Conservation (phyloP, 2,329 filamentous ascomycete species). For the Gyromitra esculenta region DNA sequence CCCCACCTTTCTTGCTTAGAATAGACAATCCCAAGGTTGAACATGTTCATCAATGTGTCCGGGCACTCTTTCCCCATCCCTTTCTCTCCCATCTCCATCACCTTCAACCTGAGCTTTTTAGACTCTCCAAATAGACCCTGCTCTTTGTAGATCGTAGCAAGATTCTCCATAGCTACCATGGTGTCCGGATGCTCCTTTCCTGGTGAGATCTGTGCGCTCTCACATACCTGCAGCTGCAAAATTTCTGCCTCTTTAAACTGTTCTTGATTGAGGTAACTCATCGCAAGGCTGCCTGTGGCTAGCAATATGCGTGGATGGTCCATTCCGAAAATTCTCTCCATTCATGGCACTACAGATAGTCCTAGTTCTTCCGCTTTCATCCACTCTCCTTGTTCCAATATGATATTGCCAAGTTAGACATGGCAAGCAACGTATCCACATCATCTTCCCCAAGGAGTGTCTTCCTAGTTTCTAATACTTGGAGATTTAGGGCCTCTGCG, state of each 20-base stretch:
- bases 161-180: constrained; percentile 19
- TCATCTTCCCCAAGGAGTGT: constrained; percentile 4
- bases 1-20: constrained; percentile 59
- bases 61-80: constrained; percentile 26
- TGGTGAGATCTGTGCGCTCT: constrained; percentile 9
- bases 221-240: background rate
- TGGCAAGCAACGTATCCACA: constrained; percentile 54
- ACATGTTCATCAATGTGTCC: too few species aligned
- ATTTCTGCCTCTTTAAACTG: constrained; percentile 26
- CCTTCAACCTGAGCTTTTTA: background rate
- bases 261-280: constrained; percentile 24
- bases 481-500: constrained; percentile 17
- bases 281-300: constrained; percentile 39
- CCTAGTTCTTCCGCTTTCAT: constrained; percentile 28
- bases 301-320: constrained; percentile 52
- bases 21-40: too few species aligned
- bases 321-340: constrained; percentile 8
- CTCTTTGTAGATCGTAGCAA: constrained; percentile 19
- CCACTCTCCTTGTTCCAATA: constrained; percentile 27
- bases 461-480: constrained; percentile 14
- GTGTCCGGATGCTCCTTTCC: constrained; percentile 24
- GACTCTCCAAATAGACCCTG: constrained; percentile 17
- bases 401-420: constrained; percentile 11
- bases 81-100: constrained; percentile 8
- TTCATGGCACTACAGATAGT: background rate